Evolutionary conservation across 805 yeast genomes (phyloP), one percentile per base, ranked within the genome.

Genomic region (Candida sanyiensis): DNA sequence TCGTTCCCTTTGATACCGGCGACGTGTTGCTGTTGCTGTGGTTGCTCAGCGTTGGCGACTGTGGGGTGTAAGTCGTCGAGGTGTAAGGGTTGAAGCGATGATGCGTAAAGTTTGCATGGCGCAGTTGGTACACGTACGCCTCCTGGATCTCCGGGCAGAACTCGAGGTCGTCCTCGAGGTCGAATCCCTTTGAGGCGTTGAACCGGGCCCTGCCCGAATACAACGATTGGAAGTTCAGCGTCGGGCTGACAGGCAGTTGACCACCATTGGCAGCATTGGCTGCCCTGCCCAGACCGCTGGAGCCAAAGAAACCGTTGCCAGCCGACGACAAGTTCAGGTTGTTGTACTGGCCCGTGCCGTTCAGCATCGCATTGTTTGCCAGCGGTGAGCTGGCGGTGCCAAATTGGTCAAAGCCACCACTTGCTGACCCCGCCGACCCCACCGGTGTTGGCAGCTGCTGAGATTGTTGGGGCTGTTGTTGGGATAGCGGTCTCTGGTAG

Each of bases 1-100:
- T 34, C 7, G 35, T 30, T 15, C 53, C 50, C 35, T 61, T 56
- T 4, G 48, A 21, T 1, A 37, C 28, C 31, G 54, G 47, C n/a
- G 54, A 40, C 29, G 52, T 40, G 26, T 58, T 44, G n/a, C n/a
- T n/a, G n/a, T n/a, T n/a, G n/a, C n/a, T n/a, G n/a, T n/a, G n/a
- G n/a, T n/a, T n/a, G 34, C 45, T 45, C 17, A 59, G 39, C 9
- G 58, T 61, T 41, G 70, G 71, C 12, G 68, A 64, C 8, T 52
- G 57, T 31, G 86, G 85, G 24, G 77, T 73, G 51, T 79, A 79
- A 18, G 77, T 70, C 32, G 73, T 62, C 2, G 84, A 77, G 3
- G 83, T 77, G 54, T 79, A 78, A 5, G 86, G 85, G 54, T 80
- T 79, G 61, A 78, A 80, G 56, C 71, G 77, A 51, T 70, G 72